Evolutionary conservation across 2,329 filamentous ascomycete species (phyloP).

Genomic region (Aspergillus ochraceoroseus): DNA sequence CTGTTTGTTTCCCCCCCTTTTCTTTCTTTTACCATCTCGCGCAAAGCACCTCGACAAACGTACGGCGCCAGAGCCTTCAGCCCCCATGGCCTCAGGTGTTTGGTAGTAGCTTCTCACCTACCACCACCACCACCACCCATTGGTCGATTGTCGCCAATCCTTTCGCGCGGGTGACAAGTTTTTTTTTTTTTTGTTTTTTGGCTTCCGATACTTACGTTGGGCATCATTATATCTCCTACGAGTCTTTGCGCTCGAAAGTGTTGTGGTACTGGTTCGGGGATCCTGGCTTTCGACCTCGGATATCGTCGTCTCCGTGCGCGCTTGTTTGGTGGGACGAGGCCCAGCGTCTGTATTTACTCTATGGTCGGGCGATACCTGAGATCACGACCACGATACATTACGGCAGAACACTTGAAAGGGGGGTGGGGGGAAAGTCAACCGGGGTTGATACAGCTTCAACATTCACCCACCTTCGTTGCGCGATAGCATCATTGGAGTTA

Average conservation of each 20-base stretch:
- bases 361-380: conserved; percentile 1
- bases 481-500: not conserved
- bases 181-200: no score
- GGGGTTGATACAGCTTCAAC: not conserved
- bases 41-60: not conserved
- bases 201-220: not conserved
- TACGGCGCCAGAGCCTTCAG: conserved; percentile 9
- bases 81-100: conserved; percentile 12
- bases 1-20: not conserved
- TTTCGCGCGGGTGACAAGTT: conserved; percentile 5
- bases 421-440: conserved; percentile 12
- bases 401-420: conserved; percentile 7
- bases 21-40: conserved; percentile 1
- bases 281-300: conserved; percentile 4
- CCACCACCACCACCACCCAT: conserved; percentile 6
- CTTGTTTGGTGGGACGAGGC: conserved; percentile 10
- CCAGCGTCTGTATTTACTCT: not conserved
- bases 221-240: not conserved
- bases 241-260: not conserved
- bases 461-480: not conserved
- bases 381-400: not conserved
- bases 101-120: conserved; percentile 9
- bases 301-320: conserved; percentile 4
- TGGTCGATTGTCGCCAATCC: conserved; percentile 10
- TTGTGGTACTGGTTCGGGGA: not conserved